Conservation (phyloP, 2,329 filamentous ascomycete species). For the Colletotrichum lentis region DNA sequence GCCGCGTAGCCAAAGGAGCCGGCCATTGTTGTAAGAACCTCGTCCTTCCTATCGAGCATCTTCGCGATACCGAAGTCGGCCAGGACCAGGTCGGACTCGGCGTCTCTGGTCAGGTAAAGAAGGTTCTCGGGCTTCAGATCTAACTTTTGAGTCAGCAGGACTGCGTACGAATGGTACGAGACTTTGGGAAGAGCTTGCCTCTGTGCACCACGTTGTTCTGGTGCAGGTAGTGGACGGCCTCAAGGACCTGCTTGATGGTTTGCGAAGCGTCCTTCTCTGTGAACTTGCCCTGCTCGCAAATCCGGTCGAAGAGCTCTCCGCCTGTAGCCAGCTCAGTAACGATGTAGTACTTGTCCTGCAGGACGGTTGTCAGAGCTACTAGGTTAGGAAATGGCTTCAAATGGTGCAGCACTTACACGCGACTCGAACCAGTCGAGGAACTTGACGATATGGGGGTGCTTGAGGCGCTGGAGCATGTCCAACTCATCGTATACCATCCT, state of each 20-base stretch:
- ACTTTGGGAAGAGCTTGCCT: slow-evolving; percentile 62
- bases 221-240: slow-evolving; percentile 94
- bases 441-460: slow-evolving; percentile 94
- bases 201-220: slow-evolving; percentile 94
- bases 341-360: slow-evolving; percentile 98
- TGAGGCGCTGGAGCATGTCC: slow-evolving; percentile 87
- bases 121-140: slow-evolving; percentile 98
- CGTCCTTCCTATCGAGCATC: slow-evolving; percentile 89
- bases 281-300: slow-evolving; percentile 97
- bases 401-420: slow-evolving; percentile 67
- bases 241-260: slow-evolving; percentile 92
- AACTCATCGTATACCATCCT: slow-evolving; percentile 99
- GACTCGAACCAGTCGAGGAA: slow-evolving; percentile 99
- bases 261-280: slow-evolving; percentile 97
- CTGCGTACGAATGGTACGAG: not conserved
- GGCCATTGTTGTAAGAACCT: slow-evolving; percentile 97
- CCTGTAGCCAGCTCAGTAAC: slow-evolving; percentile 96
- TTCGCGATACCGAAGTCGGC: slow-evolving; percentile 99
- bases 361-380: slow-evolving; percentile 18
- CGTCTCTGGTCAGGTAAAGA: slow-evolving; percentile 82
- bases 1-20: slow-evolving; percentile 98
- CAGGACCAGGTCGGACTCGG: slow-evolving; percentile 85
- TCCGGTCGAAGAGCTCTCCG: slow-evolving; percentile 96
- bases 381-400: not conserved
- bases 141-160: slow-evolving; percentile 49